Evolutionary conservation across 192 early-diverging fungal species (phyloP).

Genomic region (Paraglomus brasilianum): DNA sequence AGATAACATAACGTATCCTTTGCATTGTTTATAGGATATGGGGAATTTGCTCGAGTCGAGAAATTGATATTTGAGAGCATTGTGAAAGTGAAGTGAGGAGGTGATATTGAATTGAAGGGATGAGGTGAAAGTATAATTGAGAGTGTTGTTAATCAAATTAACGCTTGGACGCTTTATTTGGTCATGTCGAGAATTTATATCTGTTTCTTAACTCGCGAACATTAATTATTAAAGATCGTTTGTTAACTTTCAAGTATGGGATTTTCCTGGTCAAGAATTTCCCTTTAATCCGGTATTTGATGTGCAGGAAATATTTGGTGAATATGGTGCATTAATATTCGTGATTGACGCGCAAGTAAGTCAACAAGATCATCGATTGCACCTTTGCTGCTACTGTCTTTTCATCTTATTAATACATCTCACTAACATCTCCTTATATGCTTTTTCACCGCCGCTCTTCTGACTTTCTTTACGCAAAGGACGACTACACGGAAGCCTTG

Average conservation of each 20-base stretch:
- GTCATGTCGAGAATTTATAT: not conserved
- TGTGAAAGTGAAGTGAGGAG: too few relatives aligned
- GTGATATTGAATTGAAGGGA: too few relatives aligned
- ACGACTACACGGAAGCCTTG: slow-evolving; percentile 82
- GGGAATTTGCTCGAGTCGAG: not conserved
- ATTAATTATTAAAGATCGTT: slow-evolving; percentile 54
- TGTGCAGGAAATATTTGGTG: slow-evolving; percentile 63
- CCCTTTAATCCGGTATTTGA: slow-evolving; percentile 71
- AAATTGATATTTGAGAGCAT: not conserved
- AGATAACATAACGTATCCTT: slow-evolving; percentile 62
- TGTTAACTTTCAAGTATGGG: slow-evolving; percentile 86
- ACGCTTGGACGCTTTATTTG: not conserved
- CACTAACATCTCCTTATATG: not conserved
- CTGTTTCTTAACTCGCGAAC: not conserved
- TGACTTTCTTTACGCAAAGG: slow-evolving; percentile 41
- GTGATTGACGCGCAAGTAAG: slow-evolving; percentile 92
- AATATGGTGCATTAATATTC: slow-evolving; percentile 80
- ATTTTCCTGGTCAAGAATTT: slow-evolving; percentile 89
- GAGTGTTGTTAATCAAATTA: too few relatives aligned
- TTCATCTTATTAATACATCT: not conserved
- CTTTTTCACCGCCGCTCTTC: not conserved
- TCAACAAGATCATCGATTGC: not conserved
- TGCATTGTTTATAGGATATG: not conserved
- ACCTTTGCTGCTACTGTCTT: not conserved
- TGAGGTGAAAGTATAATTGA: too few relatives aligned